Evolutionary conservation across 2,329 filamentous ascomycete genomes (phyloP), one percentile per base, ranked within the genome.

Genomic region (Xylariaceae sp.): DNA sequence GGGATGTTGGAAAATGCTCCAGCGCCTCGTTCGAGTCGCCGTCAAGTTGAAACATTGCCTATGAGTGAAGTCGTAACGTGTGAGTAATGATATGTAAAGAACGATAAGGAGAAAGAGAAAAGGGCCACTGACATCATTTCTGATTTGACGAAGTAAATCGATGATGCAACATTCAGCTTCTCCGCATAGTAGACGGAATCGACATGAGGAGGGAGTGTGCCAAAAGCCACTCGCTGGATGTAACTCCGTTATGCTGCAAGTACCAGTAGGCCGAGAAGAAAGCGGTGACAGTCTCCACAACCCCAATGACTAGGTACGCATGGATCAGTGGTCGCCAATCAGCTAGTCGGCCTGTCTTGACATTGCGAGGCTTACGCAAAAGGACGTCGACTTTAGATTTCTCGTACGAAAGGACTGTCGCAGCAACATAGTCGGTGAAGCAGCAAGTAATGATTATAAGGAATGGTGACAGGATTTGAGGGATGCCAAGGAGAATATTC

Each of bases 141-240:
- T 19, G 92, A 69, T 48, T 83, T 91, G 54, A 90, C 78, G 56
- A 91, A 91, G 65, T 91, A 91, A 48, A 92, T 83, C 14, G 82
- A 86, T 29, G 79, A 84, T 0, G 84, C 85, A 49, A 77, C 73
- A 51, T 83, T 84, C 20, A 85, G 67, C 50, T 78, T 73, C 22
- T 69, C 63, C 0, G 66, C 68, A 56, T 82, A 79, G 45, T 74
- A 76, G 37, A 78, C 77, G 2, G 73, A 64, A 41, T 77, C 74
- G 10, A 79, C 72, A 59, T 61, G 68, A 45, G 56, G 71, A 8
- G 75, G 77, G 4, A 75, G 56, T 3, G 64, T 57, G 40, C 82
- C 82, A 58, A 86, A 88, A 19, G 75, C 73, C 61, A 92, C 14
- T 71, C 65, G 8, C 60, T 67, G 64, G 91, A 91, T 0, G 77